Evolutionary conservation across 1,284 basidiomycete genomes (phyloP), one percentile per base, ranked within the genome.

Genomic region (Cryptococcus wingfieldii): DNA sequence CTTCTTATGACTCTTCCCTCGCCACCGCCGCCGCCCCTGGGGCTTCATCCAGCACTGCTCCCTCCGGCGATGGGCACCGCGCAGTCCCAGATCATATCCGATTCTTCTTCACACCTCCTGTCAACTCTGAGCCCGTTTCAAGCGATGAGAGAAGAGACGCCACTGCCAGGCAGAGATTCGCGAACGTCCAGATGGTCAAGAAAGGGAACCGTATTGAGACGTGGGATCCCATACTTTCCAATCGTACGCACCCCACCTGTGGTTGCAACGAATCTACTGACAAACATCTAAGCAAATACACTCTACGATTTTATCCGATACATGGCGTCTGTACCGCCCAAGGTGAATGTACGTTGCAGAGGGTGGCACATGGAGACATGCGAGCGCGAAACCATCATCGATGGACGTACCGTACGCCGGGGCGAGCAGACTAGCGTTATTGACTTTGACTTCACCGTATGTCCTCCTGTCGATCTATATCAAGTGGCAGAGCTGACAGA

Each of bases 381-480:
- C 10, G 55, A 63, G 23, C 51, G 49, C 12, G 56, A 61, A 16
- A 59, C 66, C 27, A 53, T 50, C 1, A 59, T 69, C 38, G 38
- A 51, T 7, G 60, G 66, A 31, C 31, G 42, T 12, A 41, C 50
- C 0, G 55, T 63, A 19, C 41, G 49, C 1, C 64, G 66, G n/a
- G 72, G 72, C 0, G 58, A 72, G 25, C 44, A 48, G 9, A 60
- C 66, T 39, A 46, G 44, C 6, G 63, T 73, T 23, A 55, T 62
- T 38, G 73, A 75, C 51, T 75, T 75, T 51, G 63, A 72, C 50
- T 75, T 75, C 42, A 63, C 52, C 23, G 69, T 71, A 47, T 48
- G 69, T 64, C 18, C 27, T 6, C 16, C 34, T 4, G 23, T 39
- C 41, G 6, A 14, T 12, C 9, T n/a, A 14, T 23, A 12, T 4